Evolutionary conservation across 2,329 filamentous ascomycete species (phyloP), one percentile per base, ranked within the genome.

Genomic region (Colletotrichum liriopes): DNA sequence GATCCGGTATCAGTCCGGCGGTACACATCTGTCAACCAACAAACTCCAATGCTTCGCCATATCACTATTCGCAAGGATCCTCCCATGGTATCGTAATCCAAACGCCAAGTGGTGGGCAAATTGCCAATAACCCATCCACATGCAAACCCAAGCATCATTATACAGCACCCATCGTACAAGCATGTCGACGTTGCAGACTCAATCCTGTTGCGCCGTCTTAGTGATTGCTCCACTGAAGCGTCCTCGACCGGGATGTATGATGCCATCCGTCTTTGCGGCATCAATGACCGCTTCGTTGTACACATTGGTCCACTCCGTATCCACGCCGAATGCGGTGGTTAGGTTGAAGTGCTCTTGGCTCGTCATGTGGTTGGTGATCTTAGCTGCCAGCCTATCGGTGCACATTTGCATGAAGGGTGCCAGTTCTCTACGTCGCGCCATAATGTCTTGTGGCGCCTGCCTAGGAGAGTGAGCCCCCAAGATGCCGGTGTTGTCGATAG

Each of bases 141-240:
- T 32, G 39, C 16, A 63, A 41, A 14, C 43, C 58, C 29, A 61
- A 47, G 8, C 23, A 20, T 52, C 39, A 35, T 43, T 45, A 39
- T 26, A 37, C n/a, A 39, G 14, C 3, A 16, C 43, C 32, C 29
- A 29, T 47, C 11, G 58, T 54, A 32, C 32, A 64, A 11, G 8
- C 49, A 20, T 20, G 43, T 54, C 54, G 8, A 52, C 9, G 35
- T 26, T 6, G 35, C 9, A n/a, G 35, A 20, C 59, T 66, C 51
- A 71, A 37, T 55, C 51, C 43, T 71, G n/a, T 18, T 54, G 49
- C 7, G 67, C 64, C 47, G 65, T 49, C 60, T 71, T 45, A 69
- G 65, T 58, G 29, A 84, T 75, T 14, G 73, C 77, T 7, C 84
- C 84, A 18, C 78, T 81, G 75, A 86, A 86, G 26, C 84, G 84